Conservation (phyloP, 805 yeast species). For the Lipomyces oligophaga region DNA sequence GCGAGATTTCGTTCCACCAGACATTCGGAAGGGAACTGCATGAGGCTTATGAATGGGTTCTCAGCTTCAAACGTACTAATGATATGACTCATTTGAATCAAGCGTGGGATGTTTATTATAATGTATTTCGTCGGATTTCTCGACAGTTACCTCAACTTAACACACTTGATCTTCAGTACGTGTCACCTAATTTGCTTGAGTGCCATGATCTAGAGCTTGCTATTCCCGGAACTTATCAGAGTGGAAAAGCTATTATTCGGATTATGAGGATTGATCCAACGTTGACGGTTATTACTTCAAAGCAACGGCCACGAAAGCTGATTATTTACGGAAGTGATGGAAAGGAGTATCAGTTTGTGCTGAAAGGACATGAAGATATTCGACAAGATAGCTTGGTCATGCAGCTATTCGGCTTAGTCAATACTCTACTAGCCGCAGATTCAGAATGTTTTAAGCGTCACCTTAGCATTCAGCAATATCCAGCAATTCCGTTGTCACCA, state of each 20-base stretch:
- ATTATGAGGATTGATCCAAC: slow-evolving; percentile 77
- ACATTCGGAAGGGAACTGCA: slow-evolving; percentile 89
- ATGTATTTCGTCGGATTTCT: slow-evolving; percentile 85
- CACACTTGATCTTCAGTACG: slow-evolving; percentile 83
- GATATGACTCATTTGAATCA: slow-evolving; percentile 88
- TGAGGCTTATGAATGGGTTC: slow-evolving; percentile 92
- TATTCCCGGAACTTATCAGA: slow-evolving; percentile 87
- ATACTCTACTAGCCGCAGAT: slow-evolving; percentile 81
- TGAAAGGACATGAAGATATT: slow-evolving; percentile 97
- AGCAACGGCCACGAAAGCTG: slow-evolving; percentile 89
- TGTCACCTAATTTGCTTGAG: slow-evolving; percentile 81
- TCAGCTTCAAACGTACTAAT: slow-evolving; percentile 75
- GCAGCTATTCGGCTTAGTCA: slow-evolving; percentile 95
- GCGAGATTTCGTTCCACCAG: slow-evolving; percentile 88
- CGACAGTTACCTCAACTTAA: slow-evolving; percentile 84
- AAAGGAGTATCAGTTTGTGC: slow-evolving; percentile 70
- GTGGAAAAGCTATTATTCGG: slow-evolving; percentile 72
- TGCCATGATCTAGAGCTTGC: slow-evolving; percentile 81
- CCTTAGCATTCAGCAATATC: slow-evolving; percentile 82
- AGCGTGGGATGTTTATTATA: slow-evolving; percentile 96
- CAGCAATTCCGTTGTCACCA: slow-evolving; percentile 95
- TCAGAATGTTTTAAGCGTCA: slow-evolving; percentile 96
- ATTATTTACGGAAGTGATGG: slow-evolving; percentile 87
- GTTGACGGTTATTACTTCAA: slow-evolving; percentile 83
- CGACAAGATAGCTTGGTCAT: slow-evolving; percentile 96